Percentiles rank a stretch among this genome's conserved stretches.
Evolutionary conservation across 495 filamentous ascomycete genomes (phyloP).

Genomic region (Penicillium antarcticum): DNA sequence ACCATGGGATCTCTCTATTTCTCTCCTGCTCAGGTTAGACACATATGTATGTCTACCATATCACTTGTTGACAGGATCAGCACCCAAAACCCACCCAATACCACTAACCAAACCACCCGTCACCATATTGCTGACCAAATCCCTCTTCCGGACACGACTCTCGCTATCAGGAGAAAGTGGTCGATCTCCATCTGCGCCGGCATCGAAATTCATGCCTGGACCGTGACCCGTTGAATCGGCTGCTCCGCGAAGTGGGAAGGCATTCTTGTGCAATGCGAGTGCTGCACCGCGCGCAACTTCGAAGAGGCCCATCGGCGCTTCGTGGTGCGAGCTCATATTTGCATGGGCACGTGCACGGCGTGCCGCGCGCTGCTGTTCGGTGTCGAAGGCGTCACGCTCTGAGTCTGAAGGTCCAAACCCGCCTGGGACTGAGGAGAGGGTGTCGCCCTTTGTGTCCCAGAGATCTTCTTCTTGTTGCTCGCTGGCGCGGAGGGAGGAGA

Average conservation of each 20-base stretch:
- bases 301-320: conserved; percentile 91
- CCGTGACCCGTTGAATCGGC: not conserved
- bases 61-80: conserved; percentile 51
- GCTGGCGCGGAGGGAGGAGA: conserved; percentile 61
- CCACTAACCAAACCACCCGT: conserved; percentile 73
- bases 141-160: conserved; percentile 67
- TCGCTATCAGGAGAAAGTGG: conserved; percentile 26
- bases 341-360: conserved; percentile 37
- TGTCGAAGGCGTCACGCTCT: conserved; percentile 47
- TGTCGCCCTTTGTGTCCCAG: conserved; percentile 67
- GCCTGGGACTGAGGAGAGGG: conserved; percentile 57
- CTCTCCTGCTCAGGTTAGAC: not conserved
- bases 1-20: not conserved
- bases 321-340: conserved; percentile 47
- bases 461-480: conserved; percentile 72
- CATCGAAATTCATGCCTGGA: conserved; percentile 10
- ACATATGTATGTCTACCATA: not conserved
- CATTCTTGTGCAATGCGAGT: conserved; percentile 64
- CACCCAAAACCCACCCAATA: conserved; percentile 82
- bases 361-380: conserved; percentile 32
- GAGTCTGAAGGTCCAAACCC: conserved; percentile 52
- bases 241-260: conserved; percentile 49
- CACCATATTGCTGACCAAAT: conserved; percentile 74
- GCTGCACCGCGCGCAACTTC: conserved; percentile 84
- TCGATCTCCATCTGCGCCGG: conserved; percentile 22